Evolutionary conservation across 1,139 yeast species (phyloP), one percentile per base, ranked within the genome.

Genomic region (Scheffersomyces lignicola): DNA sequence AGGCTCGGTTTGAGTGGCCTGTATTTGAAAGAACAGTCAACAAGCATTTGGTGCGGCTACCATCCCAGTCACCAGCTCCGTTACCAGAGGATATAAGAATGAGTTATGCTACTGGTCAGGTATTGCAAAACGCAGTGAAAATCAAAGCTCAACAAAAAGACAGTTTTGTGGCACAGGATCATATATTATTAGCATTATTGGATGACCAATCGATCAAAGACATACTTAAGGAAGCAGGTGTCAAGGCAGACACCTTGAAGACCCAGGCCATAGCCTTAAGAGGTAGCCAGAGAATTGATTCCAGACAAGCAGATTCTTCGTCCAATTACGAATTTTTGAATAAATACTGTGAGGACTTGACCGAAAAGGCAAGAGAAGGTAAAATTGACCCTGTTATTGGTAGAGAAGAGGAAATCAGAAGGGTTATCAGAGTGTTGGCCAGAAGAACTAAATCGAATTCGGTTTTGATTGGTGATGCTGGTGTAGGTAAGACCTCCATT

Each of bases 311-410:
- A 2, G 99, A 92, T 56, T 83, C 97, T 5, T 83, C 92, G 9
- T 79, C 83, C 32, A 76, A 84, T 39, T 80, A 76, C 50, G 99
- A 92, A 59, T 92, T 88, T 51, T 71, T 94, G 52, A 68, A 76
- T 43, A 92, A 94, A 59, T 92, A 92, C 60, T 96, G 97, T 43
- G 78, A 83, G 48, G 97, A 92, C 58, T 76, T 92, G 68, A 94
- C 98, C 0, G 94, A 87, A 51, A 80, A 80, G 60, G 98, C 98
- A 9, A 76, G 95, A 45, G 83, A 85, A 54, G 98, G 99, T 55
- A 86, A 85, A 58, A 79, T 92, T 42, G 99, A 92, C 60, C 99
- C 99, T 2, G 98, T 94, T 33, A 94, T 92, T 56, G 99, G 99
- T 36, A 83, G 99, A 66, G 98, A 92, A 60, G 98, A 92, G 60